Evolutionary conservation across 805 yeast species (phyloP), one percentile per base, ranked within the genome.

Genomic region (Kazachstania viticola): DNA sequence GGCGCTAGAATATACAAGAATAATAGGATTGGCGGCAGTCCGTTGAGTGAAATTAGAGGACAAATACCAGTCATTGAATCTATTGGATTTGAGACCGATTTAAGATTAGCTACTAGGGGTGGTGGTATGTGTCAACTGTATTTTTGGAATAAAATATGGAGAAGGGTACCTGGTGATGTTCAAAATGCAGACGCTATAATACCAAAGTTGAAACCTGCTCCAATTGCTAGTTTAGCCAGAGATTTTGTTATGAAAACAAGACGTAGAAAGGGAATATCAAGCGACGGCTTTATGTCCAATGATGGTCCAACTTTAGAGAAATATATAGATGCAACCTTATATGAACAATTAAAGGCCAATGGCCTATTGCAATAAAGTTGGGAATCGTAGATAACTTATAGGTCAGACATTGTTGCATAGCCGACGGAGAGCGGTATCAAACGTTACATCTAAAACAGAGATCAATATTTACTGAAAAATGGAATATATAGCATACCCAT

Each of bases 171-270:
- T 2, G 98, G 98, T 0, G 84, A 88, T 58, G 97, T 96, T 7
- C 48, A 88, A 45, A 94, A 88, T 51, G 58, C 60, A 15, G 67
- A 71, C 21, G 69, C 71, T 13, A 60, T 57, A 29, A 66, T 84
- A 25, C 84, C 85, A 4, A 67, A 75, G 26, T 62, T 88, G 50
- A 74, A 73, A 42, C 82, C 95, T 0, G 95, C 91, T 1, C 76
- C 79, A 5, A 56, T 64, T 0, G 61, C 61, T 8, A 74, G 80
- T 3, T 58, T 87, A 36, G 88, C 95, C 1, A 64, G 98, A 35
- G 98, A 91, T 55, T 83, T 85, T 46, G 77, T 84, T 19, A 59
- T 83, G 58, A 91, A 93, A 54, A 84, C 95, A 0, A 67, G 99
- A 51, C 73, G 75, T 45, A 69, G 96, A 45, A 88, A 85, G 51